Evolutionary conservation across 2,329 filamentous ascomycete species (phyloP), one percentile per base, ranked within the genome.

Genomic region (Botryotinia calthae): DNA sequence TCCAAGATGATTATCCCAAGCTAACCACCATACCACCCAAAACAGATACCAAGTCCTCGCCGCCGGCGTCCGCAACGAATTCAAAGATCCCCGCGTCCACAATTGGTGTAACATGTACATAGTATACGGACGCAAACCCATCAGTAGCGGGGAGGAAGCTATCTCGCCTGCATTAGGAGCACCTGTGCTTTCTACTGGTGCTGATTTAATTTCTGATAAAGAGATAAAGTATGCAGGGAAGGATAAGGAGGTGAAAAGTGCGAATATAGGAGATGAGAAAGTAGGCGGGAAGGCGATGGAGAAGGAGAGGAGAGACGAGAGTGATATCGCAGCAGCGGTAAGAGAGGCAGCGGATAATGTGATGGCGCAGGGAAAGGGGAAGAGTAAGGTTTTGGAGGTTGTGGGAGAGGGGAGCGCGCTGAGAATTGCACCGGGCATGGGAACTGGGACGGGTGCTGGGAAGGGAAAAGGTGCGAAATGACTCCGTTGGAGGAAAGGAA

Each of bases 41-140:
- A 9, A 37, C 64, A 68, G 65, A 70, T 70, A 70, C 56, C 67
- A 70, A 46, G 56, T 70, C 40, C 67, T 70, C 28, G 51, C 67
- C 54, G 67, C 67, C 12, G 67, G 51, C 54, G 67, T 70, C 14
- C 67, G 67, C 12, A 59, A 70, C 28, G 67, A 70, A 70, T 62
- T 70, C 22, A 59, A 62, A 34, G 67, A 70, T 20, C 31, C 37
- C 22, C 31, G 56, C 18, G 56, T 70, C 4, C 67, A 70, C 7
- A 70, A 62, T 37, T 70, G 67, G 67, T 70, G 67, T 18, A 70
- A 70, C 6, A 34, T 69, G 54, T 69, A 59, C 12, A 34, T 69
- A 3, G 66, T 69, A 10, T 61, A 40, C 28, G 66, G 66, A 4
- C 40, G 51, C 18, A 69, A 69, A 34, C 66, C 51, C 2, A 34